Conservation (phyloP, 495 filamentous ascomycete genomes). For the Rostrohypoxylon terebratum region DNA sequence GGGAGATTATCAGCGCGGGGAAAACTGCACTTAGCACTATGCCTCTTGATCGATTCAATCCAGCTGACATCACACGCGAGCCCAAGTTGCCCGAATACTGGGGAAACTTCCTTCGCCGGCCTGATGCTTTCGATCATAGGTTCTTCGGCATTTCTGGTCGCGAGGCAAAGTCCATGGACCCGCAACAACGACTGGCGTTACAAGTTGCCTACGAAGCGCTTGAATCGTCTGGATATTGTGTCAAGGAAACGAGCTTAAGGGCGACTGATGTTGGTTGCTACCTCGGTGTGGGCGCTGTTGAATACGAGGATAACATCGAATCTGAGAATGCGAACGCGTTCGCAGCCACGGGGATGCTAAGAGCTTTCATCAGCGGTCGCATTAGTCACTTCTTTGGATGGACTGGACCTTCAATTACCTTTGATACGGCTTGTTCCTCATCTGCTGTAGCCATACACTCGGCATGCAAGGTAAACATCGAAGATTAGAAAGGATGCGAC, state of each 20-base stretch:
- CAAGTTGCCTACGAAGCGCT: constrained; percentile 61
- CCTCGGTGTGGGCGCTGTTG: constrained; percentile 30
- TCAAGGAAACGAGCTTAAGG: not conserved
- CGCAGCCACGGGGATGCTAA: constrained; percentile 31
- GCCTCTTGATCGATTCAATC: not conserved
- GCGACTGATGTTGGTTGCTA: constrained; percentile 45
- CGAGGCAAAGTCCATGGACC: constrained; percentile 58
- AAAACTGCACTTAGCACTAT: not conserved
- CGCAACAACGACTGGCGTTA: constrained; percentile 57
- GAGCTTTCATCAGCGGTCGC: constrained; percentile 38
- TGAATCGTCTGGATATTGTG: constrained; percentile 48
- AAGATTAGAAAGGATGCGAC: not conserved
- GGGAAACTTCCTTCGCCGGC: constrained; percentile 47
- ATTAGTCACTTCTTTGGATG: constrained; percentile 61
- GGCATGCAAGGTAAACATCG: constrained; percentile 50
- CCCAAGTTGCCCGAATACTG: constrained; percentile 23
- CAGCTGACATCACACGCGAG: not conserved
- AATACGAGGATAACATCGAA: constrained; percentile 47
- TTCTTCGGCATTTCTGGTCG: constrained; percentile 61
- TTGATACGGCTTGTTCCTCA: constrained; percentile 67
- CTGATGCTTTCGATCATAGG: constrained; percentile 57
- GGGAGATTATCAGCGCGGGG: constrained; percentile 37
- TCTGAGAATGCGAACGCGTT: constrained; percentile 35
- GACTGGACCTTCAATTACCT: constrained; percentile 60
- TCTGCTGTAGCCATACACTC: constrained; percentile 58